Conservation (phyloP, 768 basidiomycete genomes). For the Suillus cothurnatus region DNA sequence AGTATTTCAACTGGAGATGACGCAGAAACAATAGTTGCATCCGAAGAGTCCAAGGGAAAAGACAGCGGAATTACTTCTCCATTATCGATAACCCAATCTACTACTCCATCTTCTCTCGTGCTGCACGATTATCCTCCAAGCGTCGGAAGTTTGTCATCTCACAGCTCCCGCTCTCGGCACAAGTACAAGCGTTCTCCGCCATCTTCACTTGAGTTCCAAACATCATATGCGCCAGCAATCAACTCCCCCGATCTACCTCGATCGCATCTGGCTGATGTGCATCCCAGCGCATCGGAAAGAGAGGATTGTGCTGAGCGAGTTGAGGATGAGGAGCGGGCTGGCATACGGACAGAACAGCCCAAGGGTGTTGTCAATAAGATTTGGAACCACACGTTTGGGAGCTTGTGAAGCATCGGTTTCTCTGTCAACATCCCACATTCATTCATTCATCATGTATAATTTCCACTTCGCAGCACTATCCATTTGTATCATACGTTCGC, state of each 20-base stretch:
- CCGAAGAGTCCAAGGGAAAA: slow-evolving; percentile 21
- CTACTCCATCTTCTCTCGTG: slow-evolving; percentile 9
- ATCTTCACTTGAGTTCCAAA: slow-evolving; percentile 42
- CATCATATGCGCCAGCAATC: slow-evolving; percentile 35
- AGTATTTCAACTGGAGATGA: slow-evolving; percentile 34
- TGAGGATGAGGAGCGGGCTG: slow-evolving; percentile 51
- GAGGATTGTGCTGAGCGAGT: slow-evolving; percentile 55
- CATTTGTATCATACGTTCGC: slow-evolving; percentile 10
- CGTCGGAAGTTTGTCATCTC: slow-evolving; percentile 38
- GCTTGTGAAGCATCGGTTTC: neutral
- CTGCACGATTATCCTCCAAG: slow-evolving; percentile 59
- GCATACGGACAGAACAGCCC: slow-evolving; percentile 40
- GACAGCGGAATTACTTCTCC: slow-evolving; percentile 16
- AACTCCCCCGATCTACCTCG: slow-evolving; percentile 32
- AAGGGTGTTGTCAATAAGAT: slow-evolving; percentile 34
- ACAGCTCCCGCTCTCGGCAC: slow-evolving; percentile 27
- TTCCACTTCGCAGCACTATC: neutral
- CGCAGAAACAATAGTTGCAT: slow-evolving; percentile 20
- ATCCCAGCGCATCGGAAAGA: slow-evolving; percentile 41
- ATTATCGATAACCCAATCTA: slow-evolving; percentile 15
- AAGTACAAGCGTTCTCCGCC: slow-evolving; percentile 37
- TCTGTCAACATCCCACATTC: neutral
- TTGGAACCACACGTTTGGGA: slow-evolving; percentile 19
- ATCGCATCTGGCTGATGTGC: slow-evolving; percentile 9
- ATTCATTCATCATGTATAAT: slow-evolving; percentile 10